Conservation (phyloP, 2,329 filamentous ascomycete species). For the Hymenoscyphus linearis region DNA sequence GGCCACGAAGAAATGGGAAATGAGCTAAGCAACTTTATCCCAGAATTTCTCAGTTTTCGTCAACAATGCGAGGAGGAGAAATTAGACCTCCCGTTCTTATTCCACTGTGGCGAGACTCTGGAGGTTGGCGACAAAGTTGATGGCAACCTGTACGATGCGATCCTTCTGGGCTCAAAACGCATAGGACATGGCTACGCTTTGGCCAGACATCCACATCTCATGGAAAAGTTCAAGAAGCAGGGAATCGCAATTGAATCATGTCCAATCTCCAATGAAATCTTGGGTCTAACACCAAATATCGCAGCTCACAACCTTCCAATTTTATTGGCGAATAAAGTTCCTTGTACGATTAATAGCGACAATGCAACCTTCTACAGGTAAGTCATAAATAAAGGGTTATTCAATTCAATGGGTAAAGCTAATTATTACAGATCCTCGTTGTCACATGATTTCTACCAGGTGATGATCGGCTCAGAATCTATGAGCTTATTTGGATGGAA, state of each 20-base stretch:
- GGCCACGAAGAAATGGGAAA: conserved; percentile 61
- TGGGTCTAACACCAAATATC: conserved; percentile 62
- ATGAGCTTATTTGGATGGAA: conserved; percentile 69
- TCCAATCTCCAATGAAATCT: conserved; percentile 71
- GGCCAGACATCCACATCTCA: conserved; percentile 59
- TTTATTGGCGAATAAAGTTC: conserved; percentile 65
- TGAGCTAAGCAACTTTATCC: conserved; percentile 51
- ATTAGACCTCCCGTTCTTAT: conserved; percentile 64
- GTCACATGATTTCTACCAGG: conserved; percentile 73
- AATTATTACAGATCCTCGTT: conserved; percentile 53
- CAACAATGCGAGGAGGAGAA: conserved; percentile 41
- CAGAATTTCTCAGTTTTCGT: conserved; percentile 52
- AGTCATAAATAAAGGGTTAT: too few relatives aligned
- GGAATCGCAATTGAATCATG: conserved; percentile 69
- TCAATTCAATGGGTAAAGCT: conserved; percentile 4
- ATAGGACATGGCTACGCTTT: conserved; percentile 72
- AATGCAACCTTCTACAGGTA: conserved; percentile 70
- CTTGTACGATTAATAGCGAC: conserved; percentile 70
- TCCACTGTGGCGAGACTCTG: conserved; percentile 72
- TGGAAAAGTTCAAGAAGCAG: conserved; percentile 58
- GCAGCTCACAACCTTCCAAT: conserved; percentile 63
- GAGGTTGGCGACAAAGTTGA: conserved; percentile 60
- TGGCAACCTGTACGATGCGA: conserved; percentile 64
- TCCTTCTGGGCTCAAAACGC: conserved; percentile 59
- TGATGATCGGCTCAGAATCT: conserved; percentile 61